Evolutionary conservation across 129 eudicot genomes (phyloP).

Genomic region (Chrysanthemum lavandulifolium): DNA sequence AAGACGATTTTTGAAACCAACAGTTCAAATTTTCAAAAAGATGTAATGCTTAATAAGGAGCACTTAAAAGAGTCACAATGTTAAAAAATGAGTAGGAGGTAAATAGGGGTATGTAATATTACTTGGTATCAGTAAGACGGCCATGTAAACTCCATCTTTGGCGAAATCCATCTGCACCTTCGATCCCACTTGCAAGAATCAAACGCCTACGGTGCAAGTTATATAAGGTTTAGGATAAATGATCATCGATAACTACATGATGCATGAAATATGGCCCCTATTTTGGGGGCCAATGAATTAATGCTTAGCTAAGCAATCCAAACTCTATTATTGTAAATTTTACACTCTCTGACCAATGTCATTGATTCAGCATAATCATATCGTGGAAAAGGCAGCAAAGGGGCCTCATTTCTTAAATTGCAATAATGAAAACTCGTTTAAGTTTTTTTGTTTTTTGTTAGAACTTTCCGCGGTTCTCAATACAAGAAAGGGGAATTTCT

Average conservation of each 20-base stretch:
- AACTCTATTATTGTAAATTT: no score
- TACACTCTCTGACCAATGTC: neutral
- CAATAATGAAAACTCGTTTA: neutral
- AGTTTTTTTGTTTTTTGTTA: neutral
- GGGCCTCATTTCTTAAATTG: neutral
- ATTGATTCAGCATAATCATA: neutral
- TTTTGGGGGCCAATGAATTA: neutral
- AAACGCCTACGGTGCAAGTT: slow-evolving; percentile 52
- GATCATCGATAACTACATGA: neutral
- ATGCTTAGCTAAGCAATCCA: neutral
- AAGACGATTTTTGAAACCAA: neutral
- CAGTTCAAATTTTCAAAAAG: neutral
- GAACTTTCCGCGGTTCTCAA: neutral
- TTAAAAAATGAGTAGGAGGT: neutral
- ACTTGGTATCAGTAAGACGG: slow-evolving; percentile 86
- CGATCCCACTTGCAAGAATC: slow-evolving; percentile 92
- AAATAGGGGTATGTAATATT: slow-evolving; percentile 24
- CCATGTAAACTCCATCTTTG: slow-evolving; percentile 99
- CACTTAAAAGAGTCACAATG: neutral
- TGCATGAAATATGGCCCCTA: neutral
- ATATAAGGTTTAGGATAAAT: neutral
- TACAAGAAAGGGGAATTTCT: no score
- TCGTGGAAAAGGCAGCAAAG: neutral
- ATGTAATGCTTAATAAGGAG: neutral
- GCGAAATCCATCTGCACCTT: slow-evolving; percentile 92